These are phyloP conservation scores for Stromatinia cepivora DNA, from an alignment of 2,329 filamentous ascomycete species.

Conservation along the genomic window DNA sequence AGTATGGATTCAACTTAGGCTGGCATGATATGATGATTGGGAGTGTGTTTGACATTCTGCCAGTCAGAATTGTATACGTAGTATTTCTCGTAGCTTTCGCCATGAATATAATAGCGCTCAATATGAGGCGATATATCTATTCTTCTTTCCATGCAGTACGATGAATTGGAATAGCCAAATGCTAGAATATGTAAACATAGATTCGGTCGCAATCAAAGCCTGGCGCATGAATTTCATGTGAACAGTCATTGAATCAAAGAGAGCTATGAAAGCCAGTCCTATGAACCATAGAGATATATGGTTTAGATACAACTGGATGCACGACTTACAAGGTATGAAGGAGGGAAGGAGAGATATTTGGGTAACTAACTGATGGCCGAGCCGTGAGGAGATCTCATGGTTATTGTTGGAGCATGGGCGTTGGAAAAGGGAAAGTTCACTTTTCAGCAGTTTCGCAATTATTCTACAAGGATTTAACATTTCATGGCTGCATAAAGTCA, in stretches of 20 bases:
- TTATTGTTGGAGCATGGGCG: too few relatives aligned
- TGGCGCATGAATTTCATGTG: neutral
- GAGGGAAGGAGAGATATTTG: too few relatives aligned
- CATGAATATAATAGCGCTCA: neutral
- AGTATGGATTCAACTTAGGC: neutral
- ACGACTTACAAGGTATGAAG: too few relatives aligned
- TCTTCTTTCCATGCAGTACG: neutral
- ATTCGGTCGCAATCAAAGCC: neutral
- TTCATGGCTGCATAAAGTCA: too few relatives aligned
- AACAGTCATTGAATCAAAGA: neutral
- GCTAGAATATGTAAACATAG: too few relatives aligned
- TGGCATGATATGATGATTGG: constrained; percentile 4
- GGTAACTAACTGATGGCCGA: too few relatives aligned
- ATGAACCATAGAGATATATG: too few relatives aligned
- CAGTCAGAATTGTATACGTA: neutral
- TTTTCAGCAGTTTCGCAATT: too few relatives aligned
- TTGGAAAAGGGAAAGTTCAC: too few relatives aligned
- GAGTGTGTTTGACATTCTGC: neutral
- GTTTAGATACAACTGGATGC: too few relatives aligned
- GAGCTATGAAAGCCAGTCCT: neutral
- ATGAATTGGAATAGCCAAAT: neutral
- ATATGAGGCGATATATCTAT: neutral
- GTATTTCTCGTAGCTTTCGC: neutral
- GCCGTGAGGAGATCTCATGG: too few relatives aligned
- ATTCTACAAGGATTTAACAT: too few relatives aligned